Conservation (phyloP, 164 flowering plant species). For the Hamamelis virginiana region DNA sequence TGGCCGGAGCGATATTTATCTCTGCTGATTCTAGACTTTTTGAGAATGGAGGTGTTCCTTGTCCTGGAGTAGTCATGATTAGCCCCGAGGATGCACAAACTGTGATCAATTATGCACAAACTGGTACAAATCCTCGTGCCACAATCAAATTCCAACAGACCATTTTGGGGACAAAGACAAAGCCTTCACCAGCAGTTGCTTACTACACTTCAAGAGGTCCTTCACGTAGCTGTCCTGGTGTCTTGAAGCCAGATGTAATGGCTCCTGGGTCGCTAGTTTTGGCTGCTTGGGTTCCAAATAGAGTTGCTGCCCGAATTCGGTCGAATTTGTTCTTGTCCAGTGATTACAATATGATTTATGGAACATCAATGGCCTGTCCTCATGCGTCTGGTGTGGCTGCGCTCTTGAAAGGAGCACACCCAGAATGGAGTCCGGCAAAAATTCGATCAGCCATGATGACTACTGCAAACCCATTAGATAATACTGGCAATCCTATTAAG, state of each 20-base stretch:
- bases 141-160: conserved; percentile 49
- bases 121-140: conserved; percentile 11
- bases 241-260: conserved; percentile 59
- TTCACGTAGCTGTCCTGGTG: conserved; percentile 27
- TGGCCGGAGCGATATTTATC: conserved; percentile 33
- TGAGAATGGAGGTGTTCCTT: conserved; percentile 1
- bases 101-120: conserved; percentile 29
- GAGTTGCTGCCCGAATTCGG: conserved; percentile 9
- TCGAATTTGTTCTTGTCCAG: conserved; percentile 11
- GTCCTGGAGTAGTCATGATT: conserved; percentile 36
- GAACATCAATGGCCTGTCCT: conserved; percentile 57
- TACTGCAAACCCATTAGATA: conserved; percentile 36
- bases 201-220: conserved; percentile 59
- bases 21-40: conserved; percentile 16
- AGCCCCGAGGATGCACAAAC: conserved; percentile 18
- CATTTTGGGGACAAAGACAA: conserved; percentile 29
- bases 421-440: conserved; percentile 46
- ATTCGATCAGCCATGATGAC: conserved; percentile 56
- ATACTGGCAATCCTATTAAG: conserved; percentile 23
- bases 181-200: conserved; percentile 49
- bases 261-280: conserved; percentile 60
- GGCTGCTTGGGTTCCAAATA: conserved; percentile 41
- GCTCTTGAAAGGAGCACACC: conserved; percentile 40
- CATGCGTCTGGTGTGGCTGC: conserved; percentile 51
- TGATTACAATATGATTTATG: conserved; percentile 29